These are phyloP conservation scores for Penicillium sp. DNA, from an alignment of 2,329 filamentous ascomycete species.

Conservation along the genomic window DNA sequence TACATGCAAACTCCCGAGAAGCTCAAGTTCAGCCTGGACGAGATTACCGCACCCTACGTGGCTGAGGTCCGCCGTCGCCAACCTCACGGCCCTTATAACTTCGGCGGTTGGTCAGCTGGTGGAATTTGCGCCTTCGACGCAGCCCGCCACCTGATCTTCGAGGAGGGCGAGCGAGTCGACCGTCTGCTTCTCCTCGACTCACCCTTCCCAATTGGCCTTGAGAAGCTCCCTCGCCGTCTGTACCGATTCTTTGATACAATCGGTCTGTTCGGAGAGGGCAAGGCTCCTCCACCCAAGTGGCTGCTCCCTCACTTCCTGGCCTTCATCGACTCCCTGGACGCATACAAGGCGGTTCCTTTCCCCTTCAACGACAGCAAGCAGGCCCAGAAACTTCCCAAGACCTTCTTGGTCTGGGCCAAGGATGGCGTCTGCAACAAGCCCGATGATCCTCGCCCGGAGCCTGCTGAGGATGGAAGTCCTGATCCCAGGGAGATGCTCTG, in stretches of 20 bases:
- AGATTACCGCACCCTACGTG: conserved; percentile 38
- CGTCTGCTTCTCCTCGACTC: conserved; percentile 62
- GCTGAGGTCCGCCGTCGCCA: conserved; percentile 46
- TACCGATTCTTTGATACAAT: conserved; percentile 48
- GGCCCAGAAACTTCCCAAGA: conserved; percentile 38
- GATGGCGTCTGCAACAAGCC: conserved; percentile 46
- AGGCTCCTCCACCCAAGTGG: conserved; percentile 45
- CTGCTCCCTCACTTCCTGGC: conserved; percentile 50
- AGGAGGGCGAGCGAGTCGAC: conserved; percentile 54
- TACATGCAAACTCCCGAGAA: conserved; percentile 43
- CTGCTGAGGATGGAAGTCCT: conserved; percentile 34
- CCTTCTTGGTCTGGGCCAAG: conserved; percentile 46
- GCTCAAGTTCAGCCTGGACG: conserved; percentile 32
- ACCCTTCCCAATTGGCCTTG: conserved; percentile 62
- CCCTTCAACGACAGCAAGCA: conserved; percentile 26
- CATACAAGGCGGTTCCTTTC: conserved; percentile 38
- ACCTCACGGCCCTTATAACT: conserved; percentile 54
- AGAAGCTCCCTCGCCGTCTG: conserved; percentile 56
- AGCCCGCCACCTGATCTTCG: conserved; percentile 53
- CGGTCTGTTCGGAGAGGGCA: conserved; percentile 45
- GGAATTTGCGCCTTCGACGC: conserved; percentile 68
- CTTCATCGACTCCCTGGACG: conserved; percentile 45
- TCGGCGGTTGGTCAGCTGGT: conserved; percentile 72
- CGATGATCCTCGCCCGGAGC: conserved; percentile 38
- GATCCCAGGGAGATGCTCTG: conserved; percentile 49